These are phyloP conservation scores for Boletus rufocinnamomeus DNA, from an alignment of 768 basidiomycete genomes.

Conservation along the genomic window DNA sequence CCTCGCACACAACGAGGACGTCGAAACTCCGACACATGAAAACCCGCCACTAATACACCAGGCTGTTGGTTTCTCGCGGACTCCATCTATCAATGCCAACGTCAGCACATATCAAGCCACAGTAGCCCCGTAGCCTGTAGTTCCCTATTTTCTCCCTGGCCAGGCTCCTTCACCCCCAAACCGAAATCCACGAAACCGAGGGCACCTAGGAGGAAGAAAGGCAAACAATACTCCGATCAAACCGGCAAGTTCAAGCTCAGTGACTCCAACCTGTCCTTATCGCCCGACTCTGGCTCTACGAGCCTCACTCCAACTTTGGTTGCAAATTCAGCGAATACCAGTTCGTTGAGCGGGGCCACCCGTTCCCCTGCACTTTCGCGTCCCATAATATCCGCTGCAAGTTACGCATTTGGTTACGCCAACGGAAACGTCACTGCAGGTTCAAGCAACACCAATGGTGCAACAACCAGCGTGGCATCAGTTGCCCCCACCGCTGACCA, in stretches of 20 bases:
- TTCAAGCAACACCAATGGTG: not conserved
- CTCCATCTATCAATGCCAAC: slow-evolving; percentile 29
- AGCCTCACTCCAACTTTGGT: slow-evolving; percentile 36
- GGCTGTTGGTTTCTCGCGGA: slow-evolving; percentile 54
- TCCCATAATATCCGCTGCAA: slow-evolving; percentile 4
- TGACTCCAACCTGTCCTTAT: slow-evolving; percentile 23
- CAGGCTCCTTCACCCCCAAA: slow-evolving; percentile 38
- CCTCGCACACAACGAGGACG: slow-evolving; percentile 39
- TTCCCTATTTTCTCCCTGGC: slow-evolving; percentile 53
- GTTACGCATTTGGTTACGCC: not conserved
- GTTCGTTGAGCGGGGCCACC: not conserved
- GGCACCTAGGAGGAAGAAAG: slow-evolving; percentile 36
- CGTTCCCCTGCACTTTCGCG: not conserved
- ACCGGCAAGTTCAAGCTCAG: slow-evolving; percentile 51
- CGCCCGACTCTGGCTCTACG: slow-evolving; percentile 37
- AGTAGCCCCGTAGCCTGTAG: slow-evolving; percentile 22
- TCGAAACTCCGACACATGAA: slow-evolving; percentile 49
- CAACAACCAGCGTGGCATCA: not conserved
- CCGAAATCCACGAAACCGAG: slow-evolving; percentile 31
- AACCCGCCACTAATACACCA: slow-evolving; percentile 56
- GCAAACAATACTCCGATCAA: slow-evolving; percentile 45
- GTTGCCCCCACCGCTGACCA: not conserved
- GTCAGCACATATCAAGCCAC: slow-evolving; percentile 35
- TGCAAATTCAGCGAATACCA: slow-evolving; percentile 8
- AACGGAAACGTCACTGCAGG: slow-evolving; percentile 9